phyloP scores from a whole-genome alignment of 805 yeast species.

The Dipodascopsis tothii region DNA sequence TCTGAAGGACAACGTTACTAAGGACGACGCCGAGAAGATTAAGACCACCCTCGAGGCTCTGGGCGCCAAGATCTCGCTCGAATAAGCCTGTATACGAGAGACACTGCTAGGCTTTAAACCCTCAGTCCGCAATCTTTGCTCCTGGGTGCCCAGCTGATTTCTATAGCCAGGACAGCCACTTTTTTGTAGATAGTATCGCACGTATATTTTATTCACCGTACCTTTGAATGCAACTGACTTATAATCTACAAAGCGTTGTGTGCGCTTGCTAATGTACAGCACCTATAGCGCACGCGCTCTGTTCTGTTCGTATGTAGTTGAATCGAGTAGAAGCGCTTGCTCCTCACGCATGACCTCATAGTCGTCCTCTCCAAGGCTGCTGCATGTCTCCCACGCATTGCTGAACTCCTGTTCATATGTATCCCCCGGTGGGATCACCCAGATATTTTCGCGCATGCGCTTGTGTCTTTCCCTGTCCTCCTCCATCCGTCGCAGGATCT shows the following conservation, averaged over 20 bases:
- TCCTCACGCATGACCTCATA: conserved; percentile 19
- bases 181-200: too few species aligned
- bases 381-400: conserved; percentile 20
- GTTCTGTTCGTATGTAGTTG: not conserved
- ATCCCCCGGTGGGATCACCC: conserved; percentile 47
- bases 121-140: too few species aligned
- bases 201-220: too few species aligned
- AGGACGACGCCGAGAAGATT: conserved; percentile 96
- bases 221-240: too few species aligned
- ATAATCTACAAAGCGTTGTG: too few species aligned
- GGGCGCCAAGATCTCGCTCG: conserved; percentile 89
- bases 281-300: not conserved
- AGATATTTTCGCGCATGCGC: conserved; percentile 67
- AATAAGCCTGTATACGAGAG: conserved; percentile 40
- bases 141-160: too few species aligned
- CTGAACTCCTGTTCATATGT: conserved; percentile 19
- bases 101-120: not conserved
- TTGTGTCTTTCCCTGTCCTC: conserved; percentile 85
- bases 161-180: too few species aligned
- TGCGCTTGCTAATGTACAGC: too few species aligned
- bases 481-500: conserved; percentile 73
- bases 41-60: conserved; percentile 85
- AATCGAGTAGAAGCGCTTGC: conserved; percentile 1
- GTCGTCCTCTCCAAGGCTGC: conserved; percentile 22
- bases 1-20: conserved; percentile 88